Base-by-base conservation (phyloP, 768 basidiomycete species). In the Trametopsis cervina region DNA sequence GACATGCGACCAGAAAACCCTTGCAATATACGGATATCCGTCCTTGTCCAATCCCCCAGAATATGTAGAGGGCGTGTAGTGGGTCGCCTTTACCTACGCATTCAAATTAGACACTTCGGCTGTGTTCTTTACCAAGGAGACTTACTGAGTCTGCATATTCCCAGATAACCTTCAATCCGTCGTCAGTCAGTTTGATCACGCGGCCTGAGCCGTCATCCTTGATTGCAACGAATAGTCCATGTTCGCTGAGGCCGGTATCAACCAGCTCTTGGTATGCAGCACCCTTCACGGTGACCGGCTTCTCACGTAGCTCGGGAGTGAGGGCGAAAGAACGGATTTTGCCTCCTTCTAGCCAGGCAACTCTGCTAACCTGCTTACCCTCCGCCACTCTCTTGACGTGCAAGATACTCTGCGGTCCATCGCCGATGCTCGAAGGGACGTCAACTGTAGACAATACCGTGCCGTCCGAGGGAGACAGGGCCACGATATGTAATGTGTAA, bases 401-500 rank as follows among this genome's bases (percentile, higher is more conserved):
- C 17, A 74, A 42, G 5, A 75, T 61, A 45, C 74, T 66, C 0
- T 65, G 52, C 4, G 68, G 60, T 0, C 60, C 66, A 4, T 64
- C 56, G 0, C 52, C 41, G 40, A 81, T 66, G 33, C 57, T 68
- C 1, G 84, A 84, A 12, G 81, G 76, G 26, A 91, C 64, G 48
- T 77, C 68, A 1, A 66, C 68, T 20, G 64, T 71, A 11, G 70
- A 58, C 46, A 83, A 56, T 18, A 81, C 53, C 33, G 72, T 66
- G 3, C 84, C 86, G 3, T 74, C 78, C 2, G 62, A 45, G 0
- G 80, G 58, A 42, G 78, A 72, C 5, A 94, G 66, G 1, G 81
- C 69, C 18, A 80, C 76, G 53, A 87, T 69, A 47, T 86, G 81
- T 1, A 95, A 66, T 12, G 82, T 83, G 57, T 82, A 80, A 0